Base-by-base conservation (phyloP, 2,329 filamentous ascomycete species). In the Penicillium palitans region DNA sequence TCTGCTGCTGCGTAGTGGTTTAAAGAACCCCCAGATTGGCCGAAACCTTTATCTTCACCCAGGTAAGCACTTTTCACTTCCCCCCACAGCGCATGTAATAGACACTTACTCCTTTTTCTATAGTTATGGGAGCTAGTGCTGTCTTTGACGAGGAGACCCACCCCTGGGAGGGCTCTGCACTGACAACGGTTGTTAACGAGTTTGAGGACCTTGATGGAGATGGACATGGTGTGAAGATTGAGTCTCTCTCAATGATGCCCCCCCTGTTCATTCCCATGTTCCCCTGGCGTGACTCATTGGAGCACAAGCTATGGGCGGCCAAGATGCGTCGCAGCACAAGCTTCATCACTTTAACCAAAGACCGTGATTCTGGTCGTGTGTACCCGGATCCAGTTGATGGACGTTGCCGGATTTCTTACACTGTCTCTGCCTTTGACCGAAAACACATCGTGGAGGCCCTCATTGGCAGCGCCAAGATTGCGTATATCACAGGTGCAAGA, bases 11-110 rank as follows among this genome's bases (percentile, higher is more conserved):
- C 88, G 88, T 50, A 96, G 91, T 60, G 91, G 91, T 2, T 74
- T 97, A 50, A 87, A 84, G 79, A 96, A 96, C 71, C 81, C 82
- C 4, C 87, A 96, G 57, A 88, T 97, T 61, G 93, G 93, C 27
- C 84, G 82, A 8, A 90, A 97, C 67, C 83, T 97, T 4, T 82
- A 95, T 67, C 74, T 96, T 0, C 93, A 98, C 69, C 93, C 92
- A 1, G 87, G 87, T 68, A 83, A 81, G 68, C 70, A 80, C 67
- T 87, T 6, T 72, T 27, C 21, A 19, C n/a, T 24, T 1, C n/a
- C 15, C 10, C 29, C 15, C 6, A 13, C 29, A 21, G n/a, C 17
- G 5, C 15, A n/a, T 5, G 25, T 8, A 9, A 12, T 6, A 19
- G 33, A 41, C 6, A 35, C 55, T 61, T 12, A 65, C 42, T 10